Conservation (phyloP, 1,139 yeast genomes). For the Diutina neorugosa region DNA sequence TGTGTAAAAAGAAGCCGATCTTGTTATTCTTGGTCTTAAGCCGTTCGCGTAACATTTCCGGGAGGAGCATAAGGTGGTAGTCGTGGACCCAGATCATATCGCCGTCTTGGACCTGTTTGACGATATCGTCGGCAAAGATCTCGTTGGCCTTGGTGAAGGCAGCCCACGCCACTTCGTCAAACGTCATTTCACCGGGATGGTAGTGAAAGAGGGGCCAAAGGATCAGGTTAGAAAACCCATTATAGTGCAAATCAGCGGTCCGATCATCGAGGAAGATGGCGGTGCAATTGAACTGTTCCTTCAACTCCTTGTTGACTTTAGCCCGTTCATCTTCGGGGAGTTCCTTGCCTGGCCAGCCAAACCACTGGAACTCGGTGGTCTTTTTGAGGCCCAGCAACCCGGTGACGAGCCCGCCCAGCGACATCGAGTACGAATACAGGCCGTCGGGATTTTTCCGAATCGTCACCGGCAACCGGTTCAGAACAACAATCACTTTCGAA, state of each 20-base stretch:
- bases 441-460: slow-evolving; percentile 54
- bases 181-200: slow-evolving; percentile 98
- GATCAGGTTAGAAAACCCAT: slow-evolving; percentile 86
- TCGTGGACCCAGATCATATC: slow-evolving; percentile 98
- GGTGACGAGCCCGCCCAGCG: slow-evolving; percentile 97
- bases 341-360: slow-evolving; percentile 92
- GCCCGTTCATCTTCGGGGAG: slow-evolving; percentile 67
- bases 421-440: slow-evolving; percentile 50
- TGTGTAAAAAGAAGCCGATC: slow-evolving; percentile 89
- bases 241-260: slow-evolving; percentile 90
- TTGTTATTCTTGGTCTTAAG: slow-evolving; percentile 45
- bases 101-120: slow-evolving; percentile 60
- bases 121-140: slow-evolving; percentile 66
- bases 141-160: slow-evolving; percentile 93
- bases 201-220: slow-evolving; percentile 98
- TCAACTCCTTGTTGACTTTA: slow-evolving; percentile 57
- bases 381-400: slow-evolving; percentile 89
- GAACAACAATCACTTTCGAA: slow-evolving; percentile 74
- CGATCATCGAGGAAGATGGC: slow-evolving; percentile 84
- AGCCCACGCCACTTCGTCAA: slow-evolving; percentile 96
- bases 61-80: slow-evolving; percentile 90
- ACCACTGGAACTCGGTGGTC: slow-evolving; percentile 85
- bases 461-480: slow-evolving; percentile 92
- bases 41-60: slow-evolving; percentile 72
- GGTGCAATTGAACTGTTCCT: slow-evolving; percentile 71